Evolutionary conservation across 2,329 filamentous ascomycete species (phyloP).

Genomic region (Cercospora sp.): DNA sequence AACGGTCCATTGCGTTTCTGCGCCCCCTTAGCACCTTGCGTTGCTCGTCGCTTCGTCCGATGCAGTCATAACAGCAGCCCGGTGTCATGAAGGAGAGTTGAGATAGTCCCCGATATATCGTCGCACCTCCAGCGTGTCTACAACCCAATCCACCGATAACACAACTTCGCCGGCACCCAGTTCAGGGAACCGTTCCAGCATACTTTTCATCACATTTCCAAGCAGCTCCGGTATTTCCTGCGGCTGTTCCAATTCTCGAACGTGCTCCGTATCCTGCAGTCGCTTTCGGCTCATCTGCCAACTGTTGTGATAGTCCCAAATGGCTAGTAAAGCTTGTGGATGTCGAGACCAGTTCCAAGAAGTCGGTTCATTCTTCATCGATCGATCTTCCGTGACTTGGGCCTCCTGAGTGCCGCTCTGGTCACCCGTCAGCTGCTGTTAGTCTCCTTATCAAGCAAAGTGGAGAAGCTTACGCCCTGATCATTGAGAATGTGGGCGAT

Average conservation of each 20-base stretch:
- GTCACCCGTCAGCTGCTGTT: not conserved
- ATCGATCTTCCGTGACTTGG: not conserved
- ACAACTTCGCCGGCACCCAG: not conserved
- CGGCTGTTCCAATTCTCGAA: not conserved
- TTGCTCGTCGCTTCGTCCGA: not conserved
- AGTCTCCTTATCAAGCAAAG: not conserved
- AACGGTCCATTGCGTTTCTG: not conserved
- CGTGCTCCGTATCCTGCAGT: not conserved
- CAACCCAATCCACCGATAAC: not conserved
- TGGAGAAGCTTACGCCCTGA: not conserved
- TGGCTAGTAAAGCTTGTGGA: not conserved
- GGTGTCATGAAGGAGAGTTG: not conserved
- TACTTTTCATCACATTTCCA: not conserved
- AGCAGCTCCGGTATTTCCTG: not conserved
- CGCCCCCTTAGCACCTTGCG: not conserved
- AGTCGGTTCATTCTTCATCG: not conserved
- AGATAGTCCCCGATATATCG: not conserved
- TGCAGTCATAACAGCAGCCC: no score
- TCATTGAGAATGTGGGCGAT: not conserved
- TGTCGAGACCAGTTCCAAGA: not conserved
- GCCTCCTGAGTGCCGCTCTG: not conserved
- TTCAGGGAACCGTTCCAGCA: not conserved
- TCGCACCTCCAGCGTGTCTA: not conserved
- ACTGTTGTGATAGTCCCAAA: not conserved
- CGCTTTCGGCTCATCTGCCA: not conserved